Percentiles rank a stretch among this genome's conserved stretches.
Evolutionary conservation across 768 basidiomycete species (phyloP).

Genomic region (Rhizopogon vesiculosus): DNA sequence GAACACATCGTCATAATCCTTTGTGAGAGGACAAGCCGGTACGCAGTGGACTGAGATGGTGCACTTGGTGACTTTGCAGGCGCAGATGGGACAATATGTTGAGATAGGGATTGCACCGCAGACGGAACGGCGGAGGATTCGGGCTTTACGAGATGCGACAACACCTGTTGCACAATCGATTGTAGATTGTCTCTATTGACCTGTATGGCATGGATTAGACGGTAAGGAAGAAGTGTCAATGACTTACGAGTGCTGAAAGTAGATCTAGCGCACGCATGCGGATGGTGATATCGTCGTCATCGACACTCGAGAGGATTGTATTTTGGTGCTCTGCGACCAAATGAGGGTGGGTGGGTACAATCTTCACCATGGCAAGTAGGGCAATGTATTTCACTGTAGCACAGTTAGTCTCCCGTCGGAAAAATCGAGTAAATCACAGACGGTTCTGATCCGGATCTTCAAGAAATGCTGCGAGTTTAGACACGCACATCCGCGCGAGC

Average conservation of each 20-base stretch:
- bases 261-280: conserved; percentile 94
- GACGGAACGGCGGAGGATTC: conserved; percentile 52
- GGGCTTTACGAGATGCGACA: conserved; percentile 74
- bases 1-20: conserved; percentile 86
- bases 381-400: conserved; percentile 94
- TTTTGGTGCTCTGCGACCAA: conserved; percentile 90
- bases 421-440: conserved; percentile 38
- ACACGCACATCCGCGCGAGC: conserved; percentile 84
- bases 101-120: conserved; percentile 48
- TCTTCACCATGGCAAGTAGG: conserved; percentile 90
- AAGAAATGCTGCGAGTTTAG: conserved; percentile 89
- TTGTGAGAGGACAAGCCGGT: conserved; percentile 78
- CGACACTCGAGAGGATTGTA: conserved; percentile 83
- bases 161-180: conserved; percentile 83
- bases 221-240: not conserved
- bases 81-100: conserved; percentile 43
- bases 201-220: conserved; percentile 34
- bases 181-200: conserved; percentile 82
- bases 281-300: conserved; percentile 93
- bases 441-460: conserved; percentile 94
- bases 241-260: conserved; percentile 82
- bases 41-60: conserved; percentile 74
- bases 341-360: conserved; percentile 87
- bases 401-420: not conserved
- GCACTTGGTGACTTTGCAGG: conserved; percentile 35